phyloP scores from a whole-genome alignment of 2,329 filamentous ascomycete genomes.

The Colletotrichum tamarilloi region DNA sequence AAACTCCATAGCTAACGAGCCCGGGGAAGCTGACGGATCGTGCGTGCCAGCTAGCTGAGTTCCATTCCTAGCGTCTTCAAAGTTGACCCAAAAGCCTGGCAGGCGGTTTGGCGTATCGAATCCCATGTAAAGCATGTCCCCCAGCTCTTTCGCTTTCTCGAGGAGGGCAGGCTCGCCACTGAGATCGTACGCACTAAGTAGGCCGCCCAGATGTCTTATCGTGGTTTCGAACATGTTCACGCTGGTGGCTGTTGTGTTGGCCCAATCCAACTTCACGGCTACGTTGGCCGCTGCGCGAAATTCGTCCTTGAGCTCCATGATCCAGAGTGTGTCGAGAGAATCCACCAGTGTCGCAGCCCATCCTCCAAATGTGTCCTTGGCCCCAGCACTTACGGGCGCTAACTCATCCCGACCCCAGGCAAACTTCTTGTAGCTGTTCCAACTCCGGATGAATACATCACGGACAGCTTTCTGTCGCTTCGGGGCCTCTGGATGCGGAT shows the following conservation, averaged over 20 bases:
- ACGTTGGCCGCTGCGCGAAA: constrained; percentile 59
- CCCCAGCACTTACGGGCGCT: constrained; percentile 51
- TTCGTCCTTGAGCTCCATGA: constrained; percentile 63
- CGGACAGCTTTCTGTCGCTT: constrained; percentile 45
- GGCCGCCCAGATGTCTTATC: constrained; percentile 77
- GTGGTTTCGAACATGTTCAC: constrained; percentile 77
- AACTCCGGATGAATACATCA: constrained; percentile 48
- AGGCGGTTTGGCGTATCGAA: constrained; percentile 77
- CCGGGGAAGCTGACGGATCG: constrained; percentile 60
- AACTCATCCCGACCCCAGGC: constrained; percentile 61
- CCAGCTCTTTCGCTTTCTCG: constrained; percentile 71
- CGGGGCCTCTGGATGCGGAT: not conserved
- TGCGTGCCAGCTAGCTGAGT: constrained; percentile 17
- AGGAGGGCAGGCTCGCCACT: constrained; percentile 67
- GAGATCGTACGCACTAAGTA: constrained; percentile 77
- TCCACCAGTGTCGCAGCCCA: constrained; percentile 60
- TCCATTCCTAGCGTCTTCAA: constrained; percentile 26
- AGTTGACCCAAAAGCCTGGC: constrained; percentile 51
- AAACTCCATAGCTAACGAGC: constrained; percentile 78
- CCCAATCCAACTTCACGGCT: constrained; percentile 62
- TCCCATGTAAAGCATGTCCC: constrained; percentile 71
- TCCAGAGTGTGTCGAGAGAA: constrained; percentile 63
- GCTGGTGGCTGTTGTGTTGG: constrained; percentile 52
- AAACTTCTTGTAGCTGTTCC: constrained; percentile 54
- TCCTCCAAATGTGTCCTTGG: constrained; percentile 56